Base-by-base conservation (phyloP, 495 filamentous ascomycete genomes). In the Hypoxylon crocopeplum region DNA sequence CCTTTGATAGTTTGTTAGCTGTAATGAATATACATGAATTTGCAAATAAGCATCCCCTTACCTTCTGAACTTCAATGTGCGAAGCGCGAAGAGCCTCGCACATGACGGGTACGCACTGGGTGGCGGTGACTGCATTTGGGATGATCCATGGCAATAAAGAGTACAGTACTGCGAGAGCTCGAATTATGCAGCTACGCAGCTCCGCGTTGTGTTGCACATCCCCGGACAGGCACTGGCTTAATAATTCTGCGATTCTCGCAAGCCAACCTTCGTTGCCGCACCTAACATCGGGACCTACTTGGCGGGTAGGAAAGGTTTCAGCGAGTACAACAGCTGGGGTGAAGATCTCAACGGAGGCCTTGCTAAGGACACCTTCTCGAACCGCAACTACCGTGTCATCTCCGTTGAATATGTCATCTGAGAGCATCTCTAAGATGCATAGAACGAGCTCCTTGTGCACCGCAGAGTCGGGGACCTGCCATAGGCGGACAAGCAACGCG, bases 311-410 rank as follows among this genome's bases (percentile, higher is more conserved):
- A 59, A 89, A 89, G 21, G 86, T 75, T 47, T 94, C 87, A 53
- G 79, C 74, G 32, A 96, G 82, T n/a, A 96, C 85, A 5, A 76
- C 73, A 20, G 85, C 75, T 3, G 95, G 91, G 0, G 91, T 92
- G 69, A 96, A 96, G 44, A 98, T 92, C 61, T 98, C 93, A 50
- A 97, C 88, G 66, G 93, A 88, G 7, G 90, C 89, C 65, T 88
- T 88, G 69, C 92, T 95, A 48, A 99, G 80, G 17, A 90, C 85
- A 27, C 84, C 86, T 64, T 92, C 90, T 38, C 94, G 86, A 49
- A 97, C 68, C 11, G 86, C 90, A 20, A 92, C 93, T 3, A 89
- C 86, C 2, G 87, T 80, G 75, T 98, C 94, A 58, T 98, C 94
- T 2, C 88, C 84, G 59, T 88, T 90, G 74, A 97, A 97, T 22